Percentiles rank a stretch among this genome's conserved stretches.
phyloP scores from a whole-genome alignment of 2,329 filamentous ascomycete genomes.

The Fusarium torreyae region DNA sequence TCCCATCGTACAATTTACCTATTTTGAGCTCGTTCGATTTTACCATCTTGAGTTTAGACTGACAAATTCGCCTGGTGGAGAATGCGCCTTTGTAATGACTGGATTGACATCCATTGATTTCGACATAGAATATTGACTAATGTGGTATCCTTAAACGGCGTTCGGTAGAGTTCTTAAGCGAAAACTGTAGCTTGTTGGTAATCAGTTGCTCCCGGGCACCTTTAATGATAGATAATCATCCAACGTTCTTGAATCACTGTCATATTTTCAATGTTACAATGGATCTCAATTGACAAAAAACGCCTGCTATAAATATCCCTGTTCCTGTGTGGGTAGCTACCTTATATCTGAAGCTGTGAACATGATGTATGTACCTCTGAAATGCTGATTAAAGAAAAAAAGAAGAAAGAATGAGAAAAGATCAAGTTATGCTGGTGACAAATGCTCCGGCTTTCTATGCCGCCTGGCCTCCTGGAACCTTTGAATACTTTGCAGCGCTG shows the following conservation, averaged over 20 bases:
- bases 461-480: slow-evolving; percentile 29
- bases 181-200: no score
- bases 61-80: neutral
- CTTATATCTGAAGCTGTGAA: slow-evolving; percentile 15
- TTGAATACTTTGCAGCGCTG: slow-evolving; percentile 40
- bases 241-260: neutral
- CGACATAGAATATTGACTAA: slow-evolving; percentile 7
- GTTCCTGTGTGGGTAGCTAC: slow-evolving; percentile 24
- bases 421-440: neutral
- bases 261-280: slow-evolving; percentile 6
- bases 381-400: slow-evolving; percentile 32
- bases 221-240: no score
- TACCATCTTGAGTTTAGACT: neutral
- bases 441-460: slow-evolving; percentile 15
- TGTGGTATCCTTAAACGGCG: slow-evolving; percentile 8
- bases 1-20: no score
- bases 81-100: slow-evolving; percentile 23
- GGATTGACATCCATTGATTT: slow-evolving; percentile 4
- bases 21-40: no score
- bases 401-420: slow-evolving; percentile 8
- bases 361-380: slow-evolving; percentile 20
- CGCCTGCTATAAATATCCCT: slow-evolving; percentile 35
- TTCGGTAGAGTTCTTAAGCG: no score
- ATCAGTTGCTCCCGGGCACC: no score
- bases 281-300: slow-evolving; percentile 31